These are phyloP conservation scores for Scheffersomyces stambukii DNA, from an alignment of 1,139 yeast species.

Conservation along the genomic window DNA sequence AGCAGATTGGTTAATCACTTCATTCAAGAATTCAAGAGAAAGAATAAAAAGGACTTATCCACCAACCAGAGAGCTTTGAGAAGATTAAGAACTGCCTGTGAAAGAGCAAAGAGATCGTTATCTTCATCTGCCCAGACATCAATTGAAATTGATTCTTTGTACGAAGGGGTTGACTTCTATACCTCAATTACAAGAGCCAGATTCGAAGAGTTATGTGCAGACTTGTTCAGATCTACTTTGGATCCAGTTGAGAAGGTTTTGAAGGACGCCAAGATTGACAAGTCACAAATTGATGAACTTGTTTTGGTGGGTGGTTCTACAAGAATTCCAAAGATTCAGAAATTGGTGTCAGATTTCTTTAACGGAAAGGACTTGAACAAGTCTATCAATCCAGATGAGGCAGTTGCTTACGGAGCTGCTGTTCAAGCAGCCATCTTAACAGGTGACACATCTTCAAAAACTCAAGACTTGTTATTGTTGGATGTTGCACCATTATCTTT, in stretches of 20 bases:
- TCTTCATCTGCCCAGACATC: slow-evolving; percentile 40
- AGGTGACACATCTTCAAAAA: slow-evolving; percentile 76
- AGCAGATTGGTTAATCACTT: slow-evolving; percentile 32
- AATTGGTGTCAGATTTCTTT: slow-evolving; percentile 41
- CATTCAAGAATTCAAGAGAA: slow-evolving; percentile 35
- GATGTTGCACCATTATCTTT: slow-evolving; percentile 92
- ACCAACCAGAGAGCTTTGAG: slow-evolving; percentile 37
- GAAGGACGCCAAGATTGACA: slow-evolving; percentile 39
- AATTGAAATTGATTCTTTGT: slow-evolving; percentile 37
- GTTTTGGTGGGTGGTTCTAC: slow-evolving; percentile 45
- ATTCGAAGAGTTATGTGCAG: slow-evolving; percentile 43
- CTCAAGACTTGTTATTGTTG: slow-evolving; percentile 79
- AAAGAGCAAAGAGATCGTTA: slow-evolving; percentile 40
- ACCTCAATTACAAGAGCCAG: slow-evolving; percentile 43
- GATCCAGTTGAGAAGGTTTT: slow-evolving; percentile 43
- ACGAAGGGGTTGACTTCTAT: slow-evolving; percentile 39
- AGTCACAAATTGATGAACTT: slow-evolving; percentile 36
- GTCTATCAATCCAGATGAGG: slow-evolving; percentile 45
- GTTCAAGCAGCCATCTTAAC: slow-evolving; percentile 54
- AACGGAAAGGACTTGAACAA: slow-evolving; percentile 44
- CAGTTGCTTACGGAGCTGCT: slow-evolving; percentile 45
- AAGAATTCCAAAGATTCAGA: slow-evolving; percentile 43
- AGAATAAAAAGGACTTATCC: slow-evolving; percentile 34
- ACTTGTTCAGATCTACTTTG: slow-evolving; percentile 39
- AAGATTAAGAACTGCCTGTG: slow-evolving; percentile 43